Evolutionary conservation across 352 stramenopile species (phyloP), one percentile per base, ranked within the genome.

Genomic region (Globisporangium recalcitrans): DNA sequence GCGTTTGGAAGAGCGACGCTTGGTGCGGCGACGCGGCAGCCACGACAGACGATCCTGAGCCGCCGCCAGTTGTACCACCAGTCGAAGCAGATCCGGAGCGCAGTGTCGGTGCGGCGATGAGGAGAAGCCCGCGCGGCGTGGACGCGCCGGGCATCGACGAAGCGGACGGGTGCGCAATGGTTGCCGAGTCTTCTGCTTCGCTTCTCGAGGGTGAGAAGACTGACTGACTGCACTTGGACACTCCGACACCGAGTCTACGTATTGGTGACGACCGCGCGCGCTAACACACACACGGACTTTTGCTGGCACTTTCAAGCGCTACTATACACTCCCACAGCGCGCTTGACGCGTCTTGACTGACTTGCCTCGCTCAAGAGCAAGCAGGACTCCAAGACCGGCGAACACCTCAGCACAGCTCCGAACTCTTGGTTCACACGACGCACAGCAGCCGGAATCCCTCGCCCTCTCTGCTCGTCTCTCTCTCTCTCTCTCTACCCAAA

Each of bases 1-100:
- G 54, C 26, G 62, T 67, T 52, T 63, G 62, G 24, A 67, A 67
- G 6, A 59, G 44, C 62, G 47, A 54, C 54, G 53, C 27, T 63
- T 67, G 62, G 42, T 44, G 47, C 10, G 47, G 31, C 5, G 44
- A 59, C 38, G 56, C 11, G 6, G 48, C 19, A 27, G 58, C 31
- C 24, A 34, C 14, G 29, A 16, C 26, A 19, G 59, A 40, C n/a
- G 51, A 49, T 19, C 22, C 19, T 3, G 38, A 42, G 11, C 26
- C 36, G 21, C 38, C 38, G 21, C 1, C 10, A 14, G 38, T 21
- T 31, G 27, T 11, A 21, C 38, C n/a, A n/a, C n/a, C n/a, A n/a
- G n/a, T n/a, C n/a, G n/a, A n/a, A 42, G 36, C 36, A 42, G 36
- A 42, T n/a, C 26, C 24, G 11, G 44, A 31, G 26, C 58, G 44